A percentile compares a stretch with the other conserved stretches of the same genome.
phyloP scores from a whole-genome alignment of 1,284 basidiomycete species.

The Malassezia sympodialis region DNA sequence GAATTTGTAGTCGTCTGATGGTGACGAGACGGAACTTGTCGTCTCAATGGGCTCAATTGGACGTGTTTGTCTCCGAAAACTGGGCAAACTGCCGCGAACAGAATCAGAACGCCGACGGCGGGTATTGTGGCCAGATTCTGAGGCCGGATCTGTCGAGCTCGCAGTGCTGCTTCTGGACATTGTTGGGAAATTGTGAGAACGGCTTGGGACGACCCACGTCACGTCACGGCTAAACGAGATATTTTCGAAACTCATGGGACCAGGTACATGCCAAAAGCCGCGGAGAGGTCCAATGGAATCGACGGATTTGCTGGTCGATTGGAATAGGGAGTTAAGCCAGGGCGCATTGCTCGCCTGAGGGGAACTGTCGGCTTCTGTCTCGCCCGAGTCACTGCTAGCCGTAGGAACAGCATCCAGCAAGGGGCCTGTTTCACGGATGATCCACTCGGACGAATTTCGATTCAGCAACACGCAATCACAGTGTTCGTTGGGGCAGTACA shows the following conservation, averaged over 20 bases:
- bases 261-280: slow-evolving; percentile 35
- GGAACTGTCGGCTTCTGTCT: too few species aligned
- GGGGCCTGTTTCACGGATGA: slow-evolving; percentile 36
- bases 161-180: neutral
- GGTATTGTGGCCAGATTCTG: neutral
- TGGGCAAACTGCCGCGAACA: neutral
- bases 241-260: slow-evolving; percentile 42
- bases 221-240: slow-evolving; percentile 39
- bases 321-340: neutral
- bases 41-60: neutral
- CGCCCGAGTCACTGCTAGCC: neutral
- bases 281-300: slow-evolving; percentile 12
- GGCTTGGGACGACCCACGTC: slow-evolving; percentile 24
- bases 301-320: neutral
- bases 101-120: neutral
- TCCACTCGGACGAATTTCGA: slow-evolving; percentile 31
- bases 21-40: neutral
- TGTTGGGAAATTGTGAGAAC: neutral
- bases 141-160: neutral
- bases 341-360: neutral
- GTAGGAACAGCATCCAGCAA: slow-evolving; percentile 20
- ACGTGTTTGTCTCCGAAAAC: neutral
- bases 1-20: neutral
- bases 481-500: slow-evolving; percentile 41
- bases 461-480: slow-evolving; percentile 36